phyloP scores from a whole-genome alignment of 306 rosid species.

The Medicago arabica region DNA sequence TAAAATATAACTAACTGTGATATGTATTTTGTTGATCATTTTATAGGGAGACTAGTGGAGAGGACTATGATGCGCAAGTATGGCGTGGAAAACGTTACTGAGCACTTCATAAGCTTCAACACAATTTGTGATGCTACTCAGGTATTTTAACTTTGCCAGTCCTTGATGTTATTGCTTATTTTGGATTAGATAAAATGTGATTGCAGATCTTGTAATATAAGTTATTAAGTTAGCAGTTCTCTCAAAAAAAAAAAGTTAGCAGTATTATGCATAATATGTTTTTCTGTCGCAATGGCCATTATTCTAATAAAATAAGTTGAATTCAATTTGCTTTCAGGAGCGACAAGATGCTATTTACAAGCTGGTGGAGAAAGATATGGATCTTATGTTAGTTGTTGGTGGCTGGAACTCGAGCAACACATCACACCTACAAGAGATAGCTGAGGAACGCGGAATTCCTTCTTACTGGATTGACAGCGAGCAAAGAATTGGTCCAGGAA shows the following conservation, averaged over 20 bases:
- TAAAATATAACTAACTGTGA: constrained; percentile 3
- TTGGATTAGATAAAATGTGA: constrained; percentile 16
- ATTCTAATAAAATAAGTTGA: constrained; percentile 18
- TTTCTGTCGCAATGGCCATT: neutral
- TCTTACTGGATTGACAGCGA: constrained; percentile 95
- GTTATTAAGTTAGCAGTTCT: constrained; percentile 15
- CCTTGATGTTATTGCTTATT: constrained; percentile 19
- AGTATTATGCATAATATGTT: neutral
- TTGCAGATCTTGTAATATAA: constrained; percentile 1
- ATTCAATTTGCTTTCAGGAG: constrained; percentile 61
- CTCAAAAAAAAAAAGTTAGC: too few relatives aligned
- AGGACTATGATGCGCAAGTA: constrained; percentile 85
- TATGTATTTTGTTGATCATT: constrained; percentile 34
- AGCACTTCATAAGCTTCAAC: constrained; percentile 91
- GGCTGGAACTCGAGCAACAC: constrained; percentile 99
- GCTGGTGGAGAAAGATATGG: constrained; percentile 82
- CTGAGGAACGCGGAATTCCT: constrained; percentile 92
- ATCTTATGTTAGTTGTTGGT: constrained; percentile 87
- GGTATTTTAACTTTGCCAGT: constrained; percentile 52
- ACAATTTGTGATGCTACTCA: constrained; percentile 99
- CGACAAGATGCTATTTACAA: constrained; percentile 99
- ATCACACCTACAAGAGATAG: constrained; percentile 97
- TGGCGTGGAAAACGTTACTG: constrained; percentile 81
- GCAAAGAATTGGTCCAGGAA: constrained; percentile 96
- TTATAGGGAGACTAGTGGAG: constrained; percentile 83